Conservation (phyloP, 2,329 filamentous ascomycete genomes). For the Curvularia sp. region DNA sequence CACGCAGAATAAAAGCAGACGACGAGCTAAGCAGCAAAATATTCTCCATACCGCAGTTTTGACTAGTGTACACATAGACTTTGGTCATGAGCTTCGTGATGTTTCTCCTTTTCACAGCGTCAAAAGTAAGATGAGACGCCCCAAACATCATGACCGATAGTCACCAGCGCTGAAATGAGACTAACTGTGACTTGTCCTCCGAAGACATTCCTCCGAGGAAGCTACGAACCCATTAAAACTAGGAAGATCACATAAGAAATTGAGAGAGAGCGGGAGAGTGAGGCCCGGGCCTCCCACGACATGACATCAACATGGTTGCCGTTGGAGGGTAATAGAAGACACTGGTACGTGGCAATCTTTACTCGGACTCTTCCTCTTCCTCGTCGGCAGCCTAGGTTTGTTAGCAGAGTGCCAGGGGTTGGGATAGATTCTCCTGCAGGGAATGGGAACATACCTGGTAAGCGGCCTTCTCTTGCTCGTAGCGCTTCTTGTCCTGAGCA, state of each 20-base stretch:
- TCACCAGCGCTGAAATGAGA: slow-evolving; percentile 30
- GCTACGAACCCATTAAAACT: slow-evolving; percentile 33
- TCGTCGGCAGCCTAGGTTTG: slow-evolving; percentile 40
- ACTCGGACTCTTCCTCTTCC: slow-evolving; percentile 53
- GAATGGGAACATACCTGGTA: slow-evolving; percentile 53
- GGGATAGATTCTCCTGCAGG: neutral
- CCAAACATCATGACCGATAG: slow-evolving; percentile 43
- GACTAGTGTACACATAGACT: slow-evolving; percentile 49
- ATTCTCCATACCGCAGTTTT: slow-evolving; percentile 44
- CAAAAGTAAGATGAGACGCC: slow-evolving; percentile 31
- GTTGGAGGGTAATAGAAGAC: slow-evolving; percentile 18
- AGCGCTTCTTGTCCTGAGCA: slow-evolving; percentile 96
- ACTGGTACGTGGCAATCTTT: slow-evolving; percentile 23
- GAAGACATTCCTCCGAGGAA: slow-evolving; percentile 28
- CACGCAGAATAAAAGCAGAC: neutral
- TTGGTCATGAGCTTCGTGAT: slow-evolving; percentile 48
- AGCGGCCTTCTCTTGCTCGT: slow-evolving; percentile 95
- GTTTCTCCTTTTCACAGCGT: slow-evolving; percentile 32
- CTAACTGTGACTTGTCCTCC: slow-evolving; percentile 37
- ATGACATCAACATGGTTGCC: slow-evolving; percentile 38
- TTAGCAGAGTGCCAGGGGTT: slow-evolving; percentile 20
- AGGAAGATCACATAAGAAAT: slow-evolving; percentile 34
- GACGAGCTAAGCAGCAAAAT: slow-evolving; percentile 26
- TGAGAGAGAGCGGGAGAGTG: slow-evolving; percentile 20
- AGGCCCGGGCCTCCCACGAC: slow-evolving; percentile 31